Conservation (phyloP, 1,139 yeast species). For the Arxiozyma telluris region DNA sequence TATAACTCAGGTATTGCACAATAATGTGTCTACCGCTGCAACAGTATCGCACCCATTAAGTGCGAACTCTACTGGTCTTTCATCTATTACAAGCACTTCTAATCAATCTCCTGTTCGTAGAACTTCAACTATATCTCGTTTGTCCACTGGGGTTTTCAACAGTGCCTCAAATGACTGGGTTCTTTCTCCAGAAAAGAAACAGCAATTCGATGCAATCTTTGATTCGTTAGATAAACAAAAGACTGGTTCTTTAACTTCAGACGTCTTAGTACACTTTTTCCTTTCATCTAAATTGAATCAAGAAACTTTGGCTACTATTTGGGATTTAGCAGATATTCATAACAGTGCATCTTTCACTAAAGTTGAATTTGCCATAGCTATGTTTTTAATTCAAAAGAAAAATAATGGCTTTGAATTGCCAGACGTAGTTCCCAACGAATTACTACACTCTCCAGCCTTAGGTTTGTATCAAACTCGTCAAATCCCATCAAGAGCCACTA, state of each 20-base stretch:
- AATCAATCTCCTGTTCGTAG: conserved; percentile 7
- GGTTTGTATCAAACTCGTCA: conserved; percentile 17
- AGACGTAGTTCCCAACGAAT: conserved; percentile 48
- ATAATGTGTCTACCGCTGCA: background rate
- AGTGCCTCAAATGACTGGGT: conserved; percentile 63
- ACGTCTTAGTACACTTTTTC: conserved; percentile 80
- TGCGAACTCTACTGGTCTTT: conserved; percentile 29
- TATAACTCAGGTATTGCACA: conserved; percentile 18
- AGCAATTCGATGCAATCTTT: conserved; percentile 72
- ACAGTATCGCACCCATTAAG: background rate
- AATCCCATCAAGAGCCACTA: conserved; percentile 23
- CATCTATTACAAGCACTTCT: conserved; percentile 7
- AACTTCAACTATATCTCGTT: conserved; percentile 24
- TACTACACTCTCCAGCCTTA: conserved; percentile 35
- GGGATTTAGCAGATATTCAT: conserved; percentile 92
- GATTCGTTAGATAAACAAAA: conserved; percentile 61
- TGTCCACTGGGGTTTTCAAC: conserved; percentile 36
- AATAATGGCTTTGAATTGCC: conserved; percentile 74
- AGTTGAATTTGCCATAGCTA: conserved; percentile 84
- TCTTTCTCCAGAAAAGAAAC: conserved; percentile 58
- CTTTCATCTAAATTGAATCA: conserved; percentile 82
- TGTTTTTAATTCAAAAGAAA: conserved; percentile 81
- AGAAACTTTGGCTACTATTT: conserved; percentile 75
- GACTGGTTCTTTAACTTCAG: conserved; percentile 58
- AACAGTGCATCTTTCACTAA: conserved; percentile 76